phyloP scores from a whole-genome alignment of 2,329 filamentous ascomycete species.

The Xylariomycetidae sp. region DNA sequence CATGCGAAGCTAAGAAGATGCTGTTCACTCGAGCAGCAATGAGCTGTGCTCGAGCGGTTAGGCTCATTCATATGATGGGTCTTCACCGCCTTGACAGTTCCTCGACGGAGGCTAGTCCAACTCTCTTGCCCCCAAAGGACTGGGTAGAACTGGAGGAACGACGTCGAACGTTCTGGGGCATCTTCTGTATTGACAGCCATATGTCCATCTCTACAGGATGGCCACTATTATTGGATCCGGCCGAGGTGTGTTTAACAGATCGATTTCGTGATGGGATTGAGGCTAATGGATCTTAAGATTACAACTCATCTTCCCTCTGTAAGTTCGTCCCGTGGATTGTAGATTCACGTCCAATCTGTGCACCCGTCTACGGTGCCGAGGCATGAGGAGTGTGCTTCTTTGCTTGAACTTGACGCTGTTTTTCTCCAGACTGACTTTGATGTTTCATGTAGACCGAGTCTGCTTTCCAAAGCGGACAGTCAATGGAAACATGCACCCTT shows the following conservation, averaged over 20 bases:
- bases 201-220: conserved; percentile 86
- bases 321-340: too few species aligned
- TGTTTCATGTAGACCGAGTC: conserved; percentile 60
- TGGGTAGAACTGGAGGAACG: conserved; percentile 82
- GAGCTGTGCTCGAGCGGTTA: conserved; percentile 66
- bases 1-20: conserved; percentile 80
- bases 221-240: conserved; percentile 74
- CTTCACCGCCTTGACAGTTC: conserved; percentile 42
- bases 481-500: conserved; percentile 59
- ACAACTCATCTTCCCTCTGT: conserved; percentile 68
- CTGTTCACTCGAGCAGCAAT: conserved; percentile 83
- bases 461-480: conserved; percentile 63
- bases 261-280: too few species aligned
- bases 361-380: neutral
- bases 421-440: conserved; percentile 15
- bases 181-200: conserved; percentile 79
- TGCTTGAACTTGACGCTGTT: too few species aligned
- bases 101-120: conserved; percentile 52
- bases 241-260: conserved; percentile 47
- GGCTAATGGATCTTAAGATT: too few species aligned
- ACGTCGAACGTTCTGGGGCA: conserved; percentile 79
- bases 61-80: conserved; percentile 79
- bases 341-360: neutral
- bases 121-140: conserved; percentile 66
- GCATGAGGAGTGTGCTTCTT: too few species aligned